Percentiles rank a stretch among this genome's conserved stretches.
Evolutionary conservation across 306 rosid genomes (phyloP).

Genomic region (Leucaena leucocephala): DNA sequence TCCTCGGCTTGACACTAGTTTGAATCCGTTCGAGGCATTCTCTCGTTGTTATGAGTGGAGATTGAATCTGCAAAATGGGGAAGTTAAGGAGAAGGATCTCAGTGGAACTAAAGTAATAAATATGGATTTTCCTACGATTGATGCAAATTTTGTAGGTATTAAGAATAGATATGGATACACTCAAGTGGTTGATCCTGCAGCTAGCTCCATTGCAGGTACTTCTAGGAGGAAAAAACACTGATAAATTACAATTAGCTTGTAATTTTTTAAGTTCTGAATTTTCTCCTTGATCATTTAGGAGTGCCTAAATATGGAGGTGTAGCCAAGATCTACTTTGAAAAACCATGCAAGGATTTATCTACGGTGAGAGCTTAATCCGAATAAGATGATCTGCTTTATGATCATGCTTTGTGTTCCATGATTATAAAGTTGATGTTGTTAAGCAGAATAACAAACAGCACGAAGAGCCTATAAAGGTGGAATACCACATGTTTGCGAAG

Average conservation of each 20-base stretch:
- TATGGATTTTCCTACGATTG: constrained; percentile 56
- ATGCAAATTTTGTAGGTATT: constrained; percentile 39
- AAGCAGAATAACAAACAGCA: constrained; percentile 10
- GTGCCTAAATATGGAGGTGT: constrained; percentile 48
- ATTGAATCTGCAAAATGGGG: constrained; percentile 45
- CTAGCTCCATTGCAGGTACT: constrained; percentile 37
- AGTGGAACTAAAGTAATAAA: constrained; percentile 10
- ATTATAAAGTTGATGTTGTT: neutral
- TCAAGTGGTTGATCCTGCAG: constrained; percentile 44
- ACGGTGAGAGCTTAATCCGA: constrained; percentile 9
- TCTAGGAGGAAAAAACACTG: neutral
- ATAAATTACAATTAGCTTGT: neutral
- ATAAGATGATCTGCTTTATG: neutral
- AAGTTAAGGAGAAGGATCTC: constrained; percentile 41
- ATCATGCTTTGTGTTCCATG: neutral
- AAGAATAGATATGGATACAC: constrained; percentile 47
- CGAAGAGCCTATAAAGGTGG: constrained; percentile 41
- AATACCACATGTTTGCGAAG: constrained; percentile 50
- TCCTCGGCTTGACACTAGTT: constrained; percentile 40
- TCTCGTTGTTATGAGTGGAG: constrained; percentile 56
- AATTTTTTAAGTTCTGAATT: neutral
- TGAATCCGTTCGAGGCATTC: constrained; percentile 40
- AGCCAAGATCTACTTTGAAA: constrained; percentile 49
- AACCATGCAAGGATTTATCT: constrained; percentile 18
- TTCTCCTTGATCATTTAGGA: constrained; percentile 24